Evolutionary conservation across 129 eudicot species (phyloP).

Genomic region (Ambrosia artemisiifolia): DNA sequence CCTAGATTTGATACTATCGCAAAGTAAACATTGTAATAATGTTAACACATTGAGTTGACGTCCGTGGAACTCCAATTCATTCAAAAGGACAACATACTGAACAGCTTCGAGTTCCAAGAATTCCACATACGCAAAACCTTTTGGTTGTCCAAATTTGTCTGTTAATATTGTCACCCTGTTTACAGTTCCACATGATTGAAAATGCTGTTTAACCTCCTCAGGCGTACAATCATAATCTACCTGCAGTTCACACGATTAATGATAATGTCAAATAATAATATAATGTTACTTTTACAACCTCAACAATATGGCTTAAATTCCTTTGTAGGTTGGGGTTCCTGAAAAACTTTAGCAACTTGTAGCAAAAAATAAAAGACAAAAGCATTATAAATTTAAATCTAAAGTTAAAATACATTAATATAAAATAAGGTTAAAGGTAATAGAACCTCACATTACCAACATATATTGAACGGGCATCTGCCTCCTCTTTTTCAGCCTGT

Average conservation of each 20-base stretch:
- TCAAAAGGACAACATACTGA: conserved; percentile 63
- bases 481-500: conserved; percentile 93
- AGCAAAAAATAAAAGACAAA: too few relatives aligned
- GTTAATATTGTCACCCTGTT: conserved; percentile 85
- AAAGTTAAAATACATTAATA: not conserved
- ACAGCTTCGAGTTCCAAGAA: conserved; percentile 76
- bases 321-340: too few relatives aligned
- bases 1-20: not conserved
- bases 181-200: conserved; percentile 78
- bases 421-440: conserved; percentile 22
- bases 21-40: conserved; percentile 13
- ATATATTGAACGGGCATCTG: conserved; percentile 81
- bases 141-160: conserved; percentile 90
- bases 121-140: conserved; percentile 88
- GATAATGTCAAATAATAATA: not conserved
- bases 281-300: too few relatives aligned
- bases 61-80: conserved; percentile 90
- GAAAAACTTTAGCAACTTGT: too few relatives aligned
- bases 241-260: conserved; percentile 32
- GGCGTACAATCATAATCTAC: conserved; percentile 97
- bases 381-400: not conserved
- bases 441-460: conserved; percentile 85
- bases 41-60: conserved; percentile 75
- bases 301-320: too few relatives aligned
- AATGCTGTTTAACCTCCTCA: conserved; percentile 92